Evolutionary conservation across 345 rosid genomes (phyloP), one percentile per base, ranked within the genome.

Genomic region (Turritis glabra): DNA sequence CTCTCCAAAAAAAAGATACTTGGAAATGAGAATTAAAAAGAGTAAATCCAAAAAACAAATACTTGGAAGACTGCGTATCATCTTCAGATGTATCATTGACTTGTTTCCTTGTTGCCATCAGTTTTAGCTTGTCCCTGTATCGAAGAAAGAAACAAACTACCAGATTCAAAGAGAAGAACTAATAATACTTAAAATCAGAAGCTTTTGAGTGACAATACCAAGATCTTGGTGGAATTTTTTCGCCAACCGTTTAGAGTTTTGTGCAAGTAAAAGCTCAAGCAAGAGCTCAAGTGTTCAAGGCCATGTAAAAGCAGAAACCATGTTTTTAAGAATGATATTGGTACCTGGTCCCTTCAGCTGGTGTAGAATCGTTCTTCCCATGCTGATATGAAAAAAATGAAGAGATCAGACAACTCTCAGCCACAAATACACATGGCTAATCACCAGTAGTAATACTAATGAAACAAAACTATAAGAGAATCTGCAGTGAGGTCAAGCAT

Each of bases 111-210:
- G 80, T 57, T 75, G 85, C 71, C 69, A 77, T 84, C 52, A 64
- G 69, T 68, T 81, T 85, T 25, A 41, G 59, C 74, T 78, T 83
- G 55, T 86, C 90, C 82, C 96, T 92, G 85, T 40, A 77, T 68
- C 72, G 1, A 55, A 26, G 21, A 56, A 32, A 48, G 5, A 50
- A 37, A 67, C 8, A 3, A 22, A 17, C 12, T 14, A 4, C 5
- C 5, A 17, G 52, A 8, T 8, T 56, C 7, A 56, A 56, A 8
- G 22, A 17, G 7, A 41, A n/a, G 47, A 41, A 41, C 18, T 41
- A 13, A 4, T 41, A 41, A 14, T 14, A 14, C n/a, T n/a, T n/a
- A 35, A n/a, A 38, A 12, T 38, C 15, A 12, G 43, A 38, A 38
- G 43, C 43, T 13, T 38, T 38, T 10, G 43, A 33, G 37, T 33